Evolutionary conservation across 148 eudicot genomes (phyloP), one percentile per base, ranked within the genome.

Genomic region (Persicaria tinctoria): DNA sequence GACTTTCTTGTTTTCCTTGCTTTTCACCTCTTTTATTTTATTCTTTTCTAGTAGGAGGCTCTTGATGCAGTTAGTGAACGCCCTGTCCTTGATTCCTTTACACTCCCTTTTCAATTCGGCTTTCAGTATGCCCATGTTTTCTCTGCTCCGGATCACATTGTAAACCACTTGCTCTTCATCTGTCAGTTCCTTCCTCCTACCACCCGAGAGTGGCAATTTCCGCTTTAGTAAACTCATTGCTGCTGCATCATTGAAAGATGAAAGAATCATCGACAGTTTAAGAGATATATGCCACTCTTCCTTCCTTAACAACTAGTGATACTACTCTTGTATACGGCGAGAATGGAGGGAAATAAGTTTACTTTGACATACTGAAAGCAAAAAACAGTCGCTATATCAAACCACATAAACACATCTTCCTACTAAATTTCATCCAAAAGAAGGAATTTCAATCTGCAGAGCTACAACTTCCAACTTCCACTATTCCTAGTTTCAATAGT

Each of bases 1-100:
- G 54, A 84, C 86, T 76, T 75, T 89, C 47, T 82, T 87, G 77
- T 74, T 74, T 5, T 11, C 17, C 74, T 87, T 76, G 56, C 84
- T 84, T 10, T 80, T 70, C 2, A 90, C 93, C 77, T 92, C 91
- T 81, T 95, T 95, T 45, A 95, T 81, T 76, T 78, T 54, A 5
- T 70, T 70, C 69, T 74, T 79, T 7, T 8, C 5, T 53, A 71
- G 41, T 32, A 32, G 11, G 53, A 95, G 88, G 14, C 71, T 57
- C 79, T 87, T 89, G 78, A 90, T 56, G 55, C 84, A 63, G 76
- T 81, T 89, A 20, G 49, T 80, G 41, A 91, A 77, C 10, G 44
- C 27, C 14, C 9, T 70, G 38, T 70, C 73, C 3, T 23, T 4
- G 4, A 49, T 46, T 16, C 44, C 20, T 32, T 41, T 64, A n/a